Evolutionary conservation across 495 filamentous ascomycete genomes (phyloP).

Genomic region (Letharia columbiana): DNA sequence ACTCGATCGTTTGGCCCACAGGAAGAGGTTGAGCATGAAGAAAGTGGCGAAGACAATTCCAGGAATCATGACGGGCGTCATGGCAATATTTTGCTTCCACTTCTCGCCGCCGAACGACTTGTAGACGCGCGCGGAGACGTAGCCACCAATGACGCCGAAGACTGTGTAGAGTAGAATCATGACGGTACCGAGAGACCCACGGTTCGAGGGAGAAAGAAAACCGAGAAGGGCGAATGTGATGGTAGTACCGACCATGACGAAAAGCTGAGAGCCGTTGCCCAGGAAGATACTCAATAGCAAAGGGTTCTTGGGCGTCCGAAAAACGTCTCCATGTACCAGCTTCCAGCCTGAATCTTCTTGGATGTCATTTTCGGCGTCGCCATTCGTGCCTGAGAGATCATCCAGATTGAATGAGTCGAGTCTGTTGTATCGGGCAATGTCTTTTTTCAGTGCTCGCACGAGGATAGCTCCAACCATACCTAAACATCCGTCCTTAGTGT

Average conservation of each 20-base stretch:
- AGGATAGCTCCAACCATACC: conserved; percentile 80
- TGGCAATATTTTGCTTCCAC: conserved; percentile 87
- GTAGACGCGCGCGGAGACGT: conserved; percentile 80
- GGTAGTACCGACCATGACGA: conserved; percentile 93
- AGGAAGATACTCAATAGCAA: conserved; percentile 80
- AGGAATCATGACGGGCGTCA: conserved; percentile 80
- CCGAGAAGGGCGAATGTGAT: conserved; percentile 90
- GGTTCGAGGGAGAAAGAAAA: conserved; percentile 89
- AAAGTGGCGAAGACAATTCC: conserved; percentile 80
- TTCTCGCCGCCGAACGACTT: conserved; percentile 84
- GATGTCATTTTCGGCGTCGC: conserved; percentile 77
- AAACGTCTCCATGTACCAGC: conserved; percentile 94
- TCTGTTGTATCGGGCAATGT: conserved; percentile 92
- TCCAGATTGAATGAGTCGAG: conserved; percentile 80
- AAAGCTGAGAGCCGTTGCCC: conserved; percentile 90
- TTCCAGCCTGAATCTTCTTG: conserved; percentile 99
- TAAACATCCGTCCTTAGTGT: background rate
- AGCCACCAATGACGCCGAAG: conserved; percentile 88
- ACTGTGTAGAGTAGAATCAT: conserved; percentile 88
- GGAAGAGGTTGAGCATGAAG: conserved; percentile 91
- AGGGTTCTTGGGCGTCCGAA: conserved; percentile 74
- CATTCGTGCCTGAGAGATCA: conserved; percentile 65
- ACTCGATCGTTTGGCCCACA: conserved; percentile 82
- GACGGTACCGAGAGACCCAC: conserved; percentile 83
- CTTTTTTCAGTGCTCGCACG: conserved; percentile 76